These are phyloP conservation scores for Metschnikowia reukaufii DNA, from an alignment of 805 yeast genomes.

Conservation along the genomic window DNA sequence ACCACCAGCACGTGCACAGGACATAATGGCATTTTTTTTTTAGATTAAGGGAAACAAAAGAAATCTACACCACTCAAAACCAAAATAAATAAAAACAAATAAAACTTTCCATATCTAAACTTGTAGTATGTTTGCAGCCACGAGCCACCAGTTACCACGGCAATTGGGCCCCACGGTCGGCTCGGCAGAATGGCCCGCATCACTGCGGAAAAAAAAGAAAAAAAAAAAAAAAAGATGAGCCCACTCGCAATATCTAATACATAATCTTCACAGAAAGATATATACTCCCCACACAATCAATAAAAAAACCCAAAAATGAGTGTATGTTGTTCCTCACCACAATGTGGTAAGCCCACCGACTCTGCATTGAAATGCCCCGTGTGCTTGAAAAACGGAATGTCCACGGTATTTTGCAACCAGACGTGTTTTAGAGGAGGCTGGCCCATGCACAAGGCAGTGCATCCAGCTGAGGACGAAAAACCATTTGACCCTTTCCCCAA, in stretches of 20 bases:
- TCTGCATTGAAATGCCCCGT: slow-evolving; percentile 86
- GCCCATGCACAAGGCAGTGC: slow-evolving; percentile 73
- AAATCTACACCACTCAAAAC: too few relatives aligned
- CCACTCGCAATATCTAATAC: neutral
- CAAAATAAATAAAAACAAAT: neutral
- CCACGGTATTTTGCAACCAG: slow-evolving; percentile 76
- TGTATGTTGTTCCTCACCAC: slow-evolving; percentile 73
- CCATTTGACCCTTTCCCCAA: slow-evolving; percentile 86
- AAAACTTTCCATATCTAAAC: neutral
- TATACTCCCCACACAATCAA: neutral
- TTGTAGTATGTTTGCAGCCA: neutral
- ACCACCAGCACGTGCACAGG: too few relatives aligned
- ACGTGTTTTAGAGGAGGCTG: slow-evolving; percentile 75
- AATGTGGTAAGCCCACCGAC: slow-evolving; percentile 79
- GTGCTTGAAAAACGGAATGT: slow-evolving; percentile 71
- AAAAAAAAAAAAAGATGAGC: neutral
- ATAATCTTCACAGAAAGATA: too few relatives aligned
- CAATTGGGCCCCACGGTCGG: neutral
- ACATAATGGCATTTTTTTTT: too few relatives aligned
- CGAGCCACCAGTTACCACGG: neutral
- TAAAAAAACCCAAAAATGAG: slow-evolving; percentile 5
- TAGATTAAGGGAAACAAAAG: too few relatives aligned
- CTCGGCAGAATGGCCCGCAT: neutral
- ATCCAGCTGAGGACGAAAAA: slow-evolving; percentile 54
- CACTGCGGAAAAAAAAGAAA: slow-evolving; percentile 1